phyloP scores from a whole-genome alignment of 306 rosid species.

The Lathyrus sativus region DNA sequence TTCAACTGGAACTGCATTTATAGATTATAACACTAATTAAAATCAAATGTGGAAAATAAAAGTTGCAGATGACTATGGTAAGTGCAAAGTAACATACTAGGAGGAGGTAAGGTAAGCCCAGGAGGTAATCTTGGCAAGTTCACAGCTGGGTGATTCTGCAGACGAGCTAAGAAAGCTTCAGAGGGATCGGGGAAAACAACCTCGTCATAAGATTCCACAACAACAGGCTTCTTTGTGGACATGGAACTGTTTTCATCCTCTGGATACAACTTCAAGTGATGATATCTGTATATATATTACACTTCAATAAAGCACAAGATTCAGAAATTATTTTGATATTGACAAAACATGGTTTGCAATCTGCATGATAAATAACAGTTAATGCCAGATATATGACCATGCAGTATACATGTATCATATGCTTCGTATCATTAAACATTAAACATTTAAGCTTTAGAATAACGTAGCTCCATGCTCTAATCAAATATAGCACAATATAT shows the following conservation, averaged over 20 bases:
- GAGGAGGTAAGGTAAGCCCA: constrained; percentile 63
- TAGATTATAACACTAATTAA: constrained; percentile 9
- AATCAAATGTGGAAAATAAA: constrained; percentile 33
- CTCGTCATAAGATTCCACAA: constrained; percentile 69
- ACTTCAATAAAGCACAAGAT: constrained; percentile 49
- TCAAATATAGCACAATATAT: constrained; percentile 2
- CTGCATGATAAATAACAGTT: constrained; percentile 15
- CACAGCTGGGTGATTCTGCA: constrained; percentile 62
- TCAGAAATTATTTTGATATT: constrained; percentile 37
- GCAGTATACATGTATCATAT: neutral
- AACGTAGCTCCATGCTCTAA: constrained; percentile 11
- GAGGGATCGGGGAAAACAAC: constrained; percentile 77
- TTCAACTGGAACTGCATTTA: constrained; percentile 63
- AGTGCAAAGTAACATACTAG: constrained; percentile 48
- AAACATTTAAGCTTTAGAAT: constrained; percentile 24
- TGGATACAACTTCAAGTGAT: constrained; percentile 81
- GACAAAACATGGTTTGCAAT: constrained; percentile 25
- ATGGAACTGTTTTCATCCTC: constrained; percentile 76
- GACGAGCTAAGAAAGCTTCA: constrained; percentile 65
- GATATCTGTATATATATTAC: constrained; percentile 64
- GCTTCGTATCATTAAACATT: neutral
- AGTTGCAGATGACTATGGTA: constrained; percentile 27
- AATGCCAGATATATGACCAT: constrained; percentile 10
- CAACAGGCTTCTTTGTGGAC: constrained; percentile 81
- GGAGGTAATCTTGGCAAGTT: constrained; percentile 62